These are phyloP conservation scores for Aureobasidium sp. DNA, from an alignment of 2,329 filamentous ascomycete species.

Conservation along the genomic window DNA sequence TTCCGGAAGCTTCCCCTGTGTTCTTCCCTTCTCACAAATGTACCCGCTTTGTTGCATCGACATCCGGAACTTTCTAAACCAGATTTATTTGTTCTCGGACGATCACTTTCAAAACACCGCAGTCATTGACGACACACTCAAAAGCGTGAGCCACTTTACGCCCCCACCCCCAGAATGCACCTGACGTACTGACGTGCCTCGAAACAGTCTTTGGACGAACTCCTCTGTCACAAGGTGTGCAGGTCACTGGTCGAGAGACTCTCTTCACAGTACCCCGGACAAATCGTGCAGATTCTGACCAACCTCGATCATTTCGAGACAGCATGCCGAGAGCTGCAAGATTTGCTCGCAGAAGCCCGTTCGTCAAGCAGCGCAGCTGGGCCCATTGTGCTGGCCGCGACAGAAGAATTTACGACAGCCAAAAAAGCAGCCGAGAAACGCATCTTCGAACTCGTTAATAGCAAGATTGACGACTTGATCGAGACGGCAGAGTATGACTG, in stretches of 20 bases:
- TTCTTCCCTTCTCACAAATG: constrained; percentile 98
- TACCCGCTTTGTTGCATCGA: constrained; percentile 98
- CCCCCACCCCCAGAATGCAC: background rate
- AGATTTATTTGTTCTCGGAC: constrained; percentile 96
- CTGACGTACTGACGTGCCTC: constrained; percentile 10
- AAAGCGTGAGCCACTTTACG: constrained; percentile 48
- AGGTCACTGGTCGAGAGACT: constrained; percentile 80
- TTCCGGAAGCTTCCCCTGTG: constrained; percentile 64
- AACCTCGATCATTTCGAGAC: constrained; percentile 96
- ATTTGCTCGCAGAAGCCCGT: constrained; percentile 74
- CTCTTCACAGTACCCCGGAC: constrained; percentile 86
- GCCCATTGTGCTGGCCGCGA: constrained; percentile 72
- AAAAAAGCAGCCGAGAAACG: constrained; percentile 96
- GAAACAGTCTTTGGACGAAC: constrained; percentile 76
- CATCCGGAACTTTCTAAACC: constrained; percentile 93
- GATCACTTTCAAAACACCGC: constrained; percentile 89
- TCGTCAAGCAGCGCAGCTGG: constrained; percentile 76
- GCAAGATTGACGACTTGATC: constrained; percentile 95
- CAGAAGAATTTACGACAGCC: constrained; percentile 76
- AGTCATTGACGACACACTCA: constrained; percentile 84
- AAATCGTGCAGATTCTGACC: constrained; percentile 97
- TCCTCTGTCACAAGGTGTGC: constrained; percentile 90
- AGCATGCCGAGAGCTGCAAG: constrained; percentile 83
- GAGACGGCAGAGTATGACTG: constrained; percentile 98
- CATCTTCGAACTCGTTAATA: constrained; percentile 97